These are phyloP conservation scores for Colletotrichum lini DNA, from an alignment of 2,329 filamentous ascomycete genomes.

Conservation along the genomic window DNA sequence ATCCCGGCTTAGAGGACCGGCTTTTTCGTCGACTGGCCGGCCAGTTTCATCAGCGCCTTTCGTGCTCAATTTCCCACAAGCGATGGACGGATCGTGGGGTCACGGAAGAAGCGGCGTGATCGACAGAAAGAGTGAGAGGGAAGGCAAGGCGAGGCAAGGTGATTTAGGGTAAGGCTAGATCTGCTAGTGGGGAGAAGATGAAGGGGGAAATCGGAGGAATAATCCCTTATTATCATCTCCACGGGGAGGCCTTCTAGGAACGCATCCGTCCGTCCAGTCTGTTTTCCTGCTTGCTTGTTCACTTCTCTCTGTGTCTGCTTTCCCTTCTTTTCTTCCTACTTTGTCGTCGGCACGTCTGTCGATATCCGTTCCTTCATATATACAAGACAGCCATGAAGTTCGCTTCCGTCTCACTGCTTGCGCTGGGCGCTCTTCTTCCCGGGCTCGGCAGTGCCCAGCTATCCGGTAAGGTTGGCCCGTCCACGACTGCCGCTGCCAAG, in stretches of 20 bases:
- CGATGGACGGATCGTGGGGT: slow-evolving; percentile 30
- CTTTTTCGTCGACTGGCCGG: slow-evolving; percentile 12
- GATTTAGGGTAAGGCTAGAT: slow-evolving; percentile 8
- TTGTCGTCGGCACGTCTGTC: slow-evolving; percentile 5
- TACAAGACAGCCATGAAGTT: slow-evolving; percentile 27
- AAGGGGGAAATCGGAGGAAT: neutral
- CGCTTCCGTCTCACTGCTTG: slow-evolving; percentile 31
- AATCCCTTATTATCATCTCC: neutral
- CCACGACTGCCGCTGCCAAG: slow-evolving; percentile 48
- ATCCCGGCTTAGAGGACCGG: slow-evolving; percentile 2
- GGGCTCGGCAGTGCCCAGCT: slow-evolving; percentile 45
- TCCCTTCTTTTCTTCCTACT: too few relatives aligned
- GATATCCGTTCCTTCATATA: slow-evolving; percentile 20
- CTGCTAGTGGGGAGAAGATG: neutral
- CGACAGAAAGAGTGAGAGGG: neutral
- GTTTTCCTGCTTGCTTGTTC: too few relatives aligned
- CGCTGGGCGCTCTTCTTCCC: slow-evolving; percentile 38
- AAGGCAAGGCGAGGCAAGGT: slow-evolving; percentile 6
- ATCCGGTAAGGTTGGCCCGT: slow-evolving; percentile 47
- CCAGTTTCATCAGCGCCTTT: slow-evolving; percentile 15
- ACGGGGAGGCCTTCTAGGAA: neutral
- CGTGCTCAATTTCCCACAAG: slow-evolving; percentile 29
- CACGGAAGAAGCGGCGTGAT: neutral
- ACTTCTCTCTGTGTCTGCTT: neutral
- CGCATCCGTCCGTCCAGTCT: too few relatives aligned